Conservation (phyloP, 192 early-diverging fungal species). For the Gaertneriomyces sp. region DNA sequence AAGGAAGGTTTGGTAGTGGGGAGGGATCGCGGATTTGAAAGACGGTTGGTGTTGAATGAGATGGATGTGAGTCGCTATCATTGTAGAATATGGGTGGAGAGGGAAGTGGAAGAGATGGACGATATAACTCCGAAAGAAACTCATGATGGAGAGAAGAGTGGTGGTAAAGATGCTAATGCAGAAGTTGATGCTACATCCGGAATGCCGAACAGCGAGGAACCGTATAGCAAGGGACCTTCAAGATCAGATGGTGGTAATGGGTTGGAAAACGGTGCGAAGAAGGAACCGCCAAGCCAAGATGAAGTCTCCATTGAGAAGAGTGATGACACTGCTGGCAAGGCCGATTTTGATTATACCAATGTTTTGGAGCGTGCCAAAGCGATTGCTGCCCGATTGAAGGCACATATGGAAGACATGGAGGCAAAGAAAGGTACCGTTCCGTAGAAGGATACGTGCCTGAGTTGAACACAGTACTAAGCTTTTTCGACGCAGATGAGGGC, state of each 20-base stretch:
- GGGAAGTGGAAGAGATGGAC: conserved; percentile 8
- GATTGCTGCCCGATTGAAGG: conserved; percentile 65
- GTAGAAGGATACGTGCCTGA: no score
- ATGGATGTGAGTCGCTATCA: conserved; percentile 26
- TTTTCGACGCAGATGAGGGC: no score
- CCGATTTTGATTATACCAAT: conserved; percentile 54
- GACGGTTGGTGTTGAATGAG: conserved; percentile 28
- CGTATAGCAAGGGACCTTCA: not conserved
- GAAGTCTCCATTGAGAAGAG: no score
- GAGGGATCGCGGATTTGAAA: conserved; percentile 17
- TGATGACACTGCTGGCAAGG: no score
- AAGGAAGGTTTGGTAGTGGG: conserved; percentile 20
- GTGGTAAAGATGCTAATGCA: not conserved
- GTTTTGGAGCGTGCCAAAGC: conserved; percentile 74
- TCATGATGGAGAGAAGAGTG: not conserved
- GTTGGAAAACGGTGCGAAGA: no score
- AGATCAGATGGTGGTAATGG: no score
- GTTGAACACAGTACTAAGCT: no score
- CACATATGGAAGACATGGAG: not conserved
- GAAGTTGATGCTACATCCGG: not conserved
- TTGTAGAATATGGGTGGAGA: conserved; percentile 18
- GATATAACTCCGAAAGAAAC: not conserved
- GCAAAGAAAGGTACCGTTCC: no score
- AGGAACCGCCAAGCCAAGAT: no score
- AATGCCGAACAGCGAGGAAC: not conserved